These are phyloP conservation scores for Kwoniella mangroviensis DNA, from an alignment of 768 basidiomycete genomes.

Conservation along the genomic window DNA sequence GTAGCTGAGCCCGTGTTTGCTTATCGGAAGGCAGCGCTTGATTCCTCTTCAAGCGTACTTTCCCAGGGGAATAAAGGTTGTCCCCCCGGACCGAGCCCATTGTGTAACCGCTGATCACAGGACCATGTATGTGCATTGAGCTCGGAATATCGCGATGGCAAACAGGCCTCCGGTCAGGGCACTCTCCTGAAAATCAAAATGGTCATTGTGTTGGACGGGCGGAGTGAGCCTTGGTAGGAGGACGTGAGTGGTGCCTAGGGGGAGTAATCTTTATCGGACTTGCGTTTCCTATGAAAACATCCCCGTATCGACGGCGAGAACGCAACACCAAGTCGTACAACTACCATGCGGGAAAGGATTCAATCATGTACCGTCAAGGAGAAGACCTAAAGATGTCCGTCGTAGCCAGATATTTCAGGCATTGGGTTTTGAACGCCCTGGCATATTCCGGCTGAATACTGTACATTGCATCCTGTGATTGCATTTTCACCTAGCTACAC, in stretches of 20 bases:
- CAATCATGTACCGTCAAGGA: too few relatives aligned
- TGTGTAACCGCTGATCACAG: neutral
- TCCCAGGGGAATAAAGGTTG: neutral
- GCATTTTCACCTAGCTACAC: neutral
- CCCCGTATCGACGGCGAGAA: too few relatives aligned
- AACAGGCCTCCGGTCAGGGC: too few relatives aligned
- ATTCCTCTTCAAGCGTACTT: neutral
- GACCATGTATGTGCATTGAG: neutral
- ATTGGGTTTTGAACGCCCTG: too few relatives aligned
- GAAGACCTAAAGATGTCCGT: too few relatives aligned
- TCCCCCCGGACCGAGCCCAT: neutral
- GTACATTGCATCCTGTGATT: neutral
- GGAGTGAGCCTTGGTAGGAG: neutral
- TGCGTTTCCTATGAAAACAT: neutral
- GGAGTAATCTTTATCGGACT: neutral
- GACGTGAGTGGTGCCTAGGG: neutral
- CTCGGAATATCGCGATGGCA: neutral
- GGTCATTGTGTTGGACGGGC: neutral
- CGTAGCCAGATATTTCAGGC: too few relatives aligned
- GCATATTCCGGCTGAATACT: too few relatives aligned
- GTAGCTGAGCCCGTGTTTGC: too few relatives aligned
- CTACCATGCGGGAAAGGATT: too few relatives aligned
- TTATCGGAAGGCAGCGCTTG: too few relatives aligned
- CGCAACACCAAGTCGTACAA: too few relatives aligned
- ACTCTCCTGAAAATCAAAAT: too few relatives aligned